Evolutionary conservation across 225 moss, liverwort and hornwort species (phyloP).

Genomic region (Rhytidiadelphus loreus): DNA sequence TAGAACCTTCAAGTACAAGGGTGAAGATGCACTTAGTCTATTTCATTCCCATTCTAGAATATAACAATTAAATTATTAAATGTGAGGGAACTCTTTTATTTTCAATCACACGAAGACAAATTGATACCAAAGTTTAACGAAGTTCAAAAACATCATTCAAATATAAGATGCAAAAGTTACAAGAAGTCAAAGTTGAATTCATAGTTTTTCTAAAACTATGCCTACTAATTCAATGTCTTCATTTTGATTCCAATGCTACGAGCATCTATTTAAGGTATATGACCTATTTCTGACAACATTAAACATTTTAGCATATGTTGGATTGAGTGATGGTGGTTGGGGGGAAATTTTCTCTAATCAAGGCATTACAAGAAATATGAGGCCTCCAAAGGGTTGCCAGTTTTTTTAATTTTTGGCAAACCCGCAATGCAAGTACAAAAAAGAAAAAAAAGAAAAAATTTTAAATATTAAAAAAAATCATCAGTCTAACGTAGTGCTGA

Average conservation of each 20-base stretch:
- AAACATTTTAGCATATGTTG: no score
- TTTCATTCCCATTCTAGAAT: neutral
- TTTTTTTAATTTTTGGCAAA: no score
- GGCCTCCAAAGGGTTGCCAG: no score
- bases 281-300: no score
- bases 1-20: neutral
- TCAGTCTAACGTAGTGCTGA: no score
- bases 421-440: no score
- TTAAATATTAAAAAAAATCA: no score
- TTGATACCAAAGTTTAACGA: neutral
- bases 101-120: neutral
- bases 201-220: neutral
- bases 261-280: neutral
- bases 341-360: no score
- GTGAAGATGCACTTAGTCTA: fast-evolving
- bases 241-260: neutral
- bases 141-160: neutral
- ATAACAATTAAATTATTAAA: neutral
- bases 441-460: no score
- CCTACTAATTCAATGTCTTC: neutral
- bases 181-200: neutral
- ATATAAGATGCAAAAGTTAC: neutral
- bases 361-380: no score
- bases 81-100: neutral
- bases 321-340: no score